Evolutionary conservation across 1,139 yeast species (phyloP), one percentile per base, ranked within the genome.

Genomic region (Blastobotrys indianensis): DNA sequence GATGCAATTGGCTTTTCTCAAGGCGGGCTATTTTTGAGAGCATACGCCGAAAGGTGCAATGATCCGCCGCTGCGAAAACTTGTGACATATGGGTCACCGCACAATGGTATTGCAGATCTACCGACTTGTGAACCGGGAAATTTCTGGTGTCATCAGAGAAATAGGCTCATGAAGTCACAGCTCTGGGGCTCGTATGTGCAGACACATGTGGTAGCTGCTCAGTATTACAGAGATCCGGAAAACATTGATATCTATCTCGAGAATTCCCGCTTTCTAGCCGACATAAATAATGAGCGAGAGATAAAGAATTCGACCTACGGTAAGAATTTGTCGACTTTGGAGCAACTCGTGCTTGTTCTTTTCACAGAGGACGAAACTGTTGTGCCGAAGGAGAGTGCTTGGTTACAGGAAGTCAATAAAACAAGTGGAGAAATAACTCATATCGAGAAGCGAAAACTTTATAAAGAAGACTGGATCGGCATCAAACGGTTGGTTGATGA

Each of bases 1-100:
- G 83, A 83, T 59, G 85, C 82, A 4, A 72, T 85, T 41, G 95
- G 95, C 2, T 82, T 82, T 56, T 83, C 94, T 0, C 95, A 85
- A 59, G 95, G 95, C 32, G 94, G 95, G 0, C 63, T 85, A 11
- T 79, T 85, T 51, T 64, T 84, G 13, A 64, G 95, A 41, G 84
- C 81, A 2, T 73, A 83, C 39, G 70, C 77, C 30, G 83, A 85
- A 59, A 63, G 75, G 34, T 81, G 87, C 57, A 67, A 68, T 45
- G 42, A 59, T 23, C 66, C 82, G 1, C 67, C 72, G 2, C 69
- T 84, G 2, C 63, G 73, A 47, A 79, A 72, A 42, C 66, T 85
- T 42, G 68, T 85, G 12, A 82, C 94, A 0, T 84, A 82, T 65
- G 95, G 95, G 0, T 79, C 88, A 1, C 95, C 94, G 0, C 94